A percentile compares a stretch with the other conserved stretches of the same genome.
Evolutionary conservation across 2,329 filamentous ascomycete genomes (phyloP).

Genomic region (Aspergillus flavus): DNA sequence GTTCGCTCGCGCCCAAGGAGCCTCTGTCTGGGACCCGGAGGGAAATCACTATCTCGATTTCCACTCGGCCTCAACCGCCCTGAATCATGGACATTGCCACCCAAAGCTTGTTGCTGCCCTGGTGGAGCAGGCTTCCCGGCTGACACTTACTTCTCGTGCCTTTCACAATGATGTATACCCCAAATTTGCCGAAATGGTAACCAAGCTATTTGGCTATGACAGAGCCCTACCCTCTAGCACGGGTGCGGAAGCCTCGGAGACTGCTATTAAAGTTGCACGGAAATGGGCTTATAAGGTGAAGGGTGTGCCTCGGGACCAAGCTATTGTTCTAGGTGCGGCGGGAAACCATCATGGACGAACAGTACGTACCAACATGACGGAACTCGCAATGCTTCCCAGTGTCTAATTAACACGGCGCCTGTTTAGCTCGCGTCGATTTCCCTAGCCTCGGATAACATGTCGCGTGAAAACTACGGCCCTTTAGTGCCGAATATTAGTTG

Average conservation of each 20-base stretch:
- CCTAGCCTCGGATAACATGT: slow-evolving; percentile 95
- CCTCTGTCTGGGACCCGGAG: slow-evolving; percentile 95
- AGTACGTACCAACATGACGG: slow-evolving; percentile 54
- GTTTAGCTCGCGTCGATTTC: slow-evolving; percentile 87
- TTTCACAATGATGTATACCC: slow-evolving; percentile 99
- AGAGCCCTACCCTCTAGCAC: slow-evolving; percentile 99
- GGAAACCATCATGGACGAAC: slow-evolving; percentile 98
- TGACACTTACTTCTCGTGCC: slow-evolving; percentile 90
- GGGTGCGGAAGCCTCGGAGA: slow-evolving; percentile 93
- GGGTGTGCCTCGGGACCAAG: slow-evolving; percentile 80
- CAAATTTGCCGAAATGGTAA: slow-evolving; percentile 90
- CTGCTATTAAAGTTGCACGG: slow-evolving; percentile 89
- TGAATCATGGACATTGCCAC: slow-evolving; percentile 98
- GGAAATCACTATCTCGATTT: slow-evolving; percentile 96
- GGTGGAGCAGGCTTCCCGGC: slow-evolving; percentile 80
- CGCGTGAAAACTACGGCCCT: slow-evolving; percentile 93
- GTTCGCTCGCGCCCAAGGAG: slow-evolving; percentile 81
- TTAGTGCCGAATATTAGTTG: slow-evolving; percentile 89
- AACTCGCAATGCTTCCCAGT: not conserved
- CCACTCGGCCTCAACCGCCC: slow-evolving; percentile 94
- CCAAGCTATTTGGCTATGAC: slow-evolving; percentile 86
- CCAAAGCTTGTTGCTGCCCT: slow-evolving; percentile 91
- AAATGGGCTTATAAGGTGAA: slow-evolving; percentile 99
- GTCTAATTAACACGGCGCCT: not conserved
- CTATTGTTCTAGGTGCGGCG: slow-evolving; percentile 77